Evolutionary conservation across 1,284 basidiomycete species (phyloP).

Genomic region (Tranzscheliella williamsii): DNA sequence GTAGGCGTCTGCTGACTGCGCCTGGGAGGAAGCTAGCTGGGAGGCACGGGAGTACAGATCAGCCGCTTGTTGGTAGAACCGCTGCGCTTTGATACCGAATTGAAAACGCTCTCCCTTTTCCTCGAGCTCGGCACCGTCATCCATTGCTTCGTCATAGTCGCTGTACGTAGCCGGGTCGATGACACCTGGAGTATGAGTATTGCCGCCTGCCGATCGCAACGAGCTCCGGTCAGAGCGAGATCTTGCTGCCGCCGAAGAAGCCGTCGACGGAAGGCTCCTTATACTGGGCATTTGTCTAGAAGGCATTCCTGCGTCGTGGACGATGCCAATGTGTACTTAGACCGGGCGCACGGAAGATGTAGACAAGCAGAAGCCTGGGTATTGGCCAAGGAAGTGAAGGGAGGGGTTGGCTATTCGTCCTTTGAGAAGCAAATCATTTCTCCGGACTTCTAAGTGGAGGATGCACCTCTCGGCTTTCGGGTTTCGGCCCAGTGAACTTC

Average conservation of each 20-base stretch:
- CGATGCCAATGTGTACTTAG: too few relatives aligned
- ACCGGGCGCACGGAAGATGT: too few relatives aligned
- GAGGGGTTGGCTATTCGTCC: too few relatives aligned
- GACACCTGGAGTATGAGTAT: too few relatives aligned
- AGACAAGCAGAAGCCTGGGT: too few relatives aligned
- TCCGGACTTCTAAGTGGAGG: too few relatives aligned
- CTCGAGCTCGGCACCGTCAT: conserved; percentile 44
- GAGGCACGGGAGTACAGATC: conserved; percentile 24
- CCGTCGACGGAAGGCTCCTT: conserved; percentile 11
- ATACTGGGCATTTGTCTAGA: conserved; percentile 28
- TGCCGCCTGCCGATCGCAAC: too few relatives aligned
- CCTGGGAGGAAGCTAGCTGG: conserved; percentile 4
- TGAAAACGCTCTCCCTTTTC: conserved; percentile 48
- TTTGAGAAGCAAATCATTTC: too few relatives aligned
- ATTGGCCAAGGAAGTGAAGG: too few relatives aligned
- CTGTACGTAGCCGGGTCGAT: conserved; percentile 24
- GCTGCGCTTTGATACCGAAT: conserved; percentile 38
- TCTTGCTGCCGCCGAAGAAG: conserved; percentile 7
- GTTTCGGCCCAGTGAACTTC: too few relatives aligned
- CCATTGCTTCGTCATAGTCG: conserved; percentile 43
- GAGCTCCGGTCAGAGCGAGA: too few relatives aligned
- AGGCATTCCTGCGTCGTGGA: conserved; percentile 11
- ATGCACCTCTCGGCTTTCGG: too few relatives aligned
- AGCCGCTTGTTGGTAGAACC: conserved; percentile 34
- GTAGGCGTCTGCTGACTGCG: conserved; percentile 18